A percentile compares a stretch with the other conserved stretches of the same genome.
Conservation (phyloP, 352 stramenopile species). For the Peronosclerospora sorghi region DNA sequence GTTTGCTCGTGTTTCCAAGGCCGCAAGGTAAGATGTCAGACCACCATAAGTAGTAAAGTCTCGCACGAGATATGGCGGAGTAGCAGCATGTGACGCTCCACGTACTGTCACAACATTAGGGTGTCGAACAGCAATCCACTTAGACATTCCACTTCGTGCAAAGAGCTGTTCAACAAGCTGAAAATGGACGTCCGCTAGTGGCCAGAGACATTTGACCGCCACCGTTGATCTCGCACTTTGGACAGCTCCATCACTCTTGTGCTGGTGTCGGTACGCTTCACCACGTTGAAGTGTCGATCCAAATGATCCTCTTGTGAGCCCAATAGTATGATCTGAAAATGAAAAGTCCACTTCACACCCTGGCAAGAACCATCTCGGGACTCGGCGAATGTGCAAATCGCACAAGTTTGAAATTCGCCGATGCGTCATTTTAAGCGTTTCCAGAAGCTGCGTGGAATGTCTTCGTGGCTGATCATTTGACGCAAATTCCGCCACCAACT, state of each 20-base stretch:
- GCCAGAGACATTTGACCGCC: conserved; percentile 49
- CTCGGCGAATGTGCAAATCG: conserved; percentile 33
- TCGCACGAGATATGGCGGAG: conserved; percentile 39
- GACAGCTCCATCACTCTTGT: conserved; percentile 20
- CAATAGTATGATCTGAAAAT: conserved; percentile 20
- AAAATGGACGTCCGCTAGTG: conserved; percentile 26
- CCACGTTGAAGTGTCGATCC: conserved; percentile 40
- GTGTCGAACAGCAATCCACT: conserved; percentile 40
- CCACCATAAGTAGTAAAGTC: conserved; percentile 53
- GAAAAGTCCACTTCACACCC: conserved; percentile 40
- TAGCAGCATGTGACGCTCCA: conserved; percentile 39
- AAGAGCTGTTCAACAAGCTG: conserved; percentile 49
- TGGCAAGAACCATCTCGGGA: conserved; percentile 53
- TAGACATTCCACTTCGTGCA: conserved; percentile 28
- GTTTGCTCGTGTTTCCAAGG: conserved; percentile 29
- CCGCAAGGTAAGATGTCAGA: conserved; percentile 36
- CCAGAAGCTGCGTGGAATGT: conserved; percentile 37
- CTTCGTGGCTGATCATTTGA: conserved; percentile 19
- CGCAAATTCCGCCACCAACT: conserved; percentile 42
- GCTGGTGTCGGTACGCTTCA: conserved; percentile 36
- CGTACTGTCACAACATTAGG: conserved; percentile 50
- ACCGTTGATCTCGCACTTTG: conserved; percentile 25
- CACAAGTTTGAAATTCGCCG: conserved; percentile 38
- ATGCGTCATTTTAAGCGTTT: conserved; percentile 59
- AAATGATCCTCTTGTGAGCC: conserved; percentile 27